Base-by-base conservation (phyloP, 2,329 filamentous ascomycete species). In the Blastomyces gilchristii region DNA sequence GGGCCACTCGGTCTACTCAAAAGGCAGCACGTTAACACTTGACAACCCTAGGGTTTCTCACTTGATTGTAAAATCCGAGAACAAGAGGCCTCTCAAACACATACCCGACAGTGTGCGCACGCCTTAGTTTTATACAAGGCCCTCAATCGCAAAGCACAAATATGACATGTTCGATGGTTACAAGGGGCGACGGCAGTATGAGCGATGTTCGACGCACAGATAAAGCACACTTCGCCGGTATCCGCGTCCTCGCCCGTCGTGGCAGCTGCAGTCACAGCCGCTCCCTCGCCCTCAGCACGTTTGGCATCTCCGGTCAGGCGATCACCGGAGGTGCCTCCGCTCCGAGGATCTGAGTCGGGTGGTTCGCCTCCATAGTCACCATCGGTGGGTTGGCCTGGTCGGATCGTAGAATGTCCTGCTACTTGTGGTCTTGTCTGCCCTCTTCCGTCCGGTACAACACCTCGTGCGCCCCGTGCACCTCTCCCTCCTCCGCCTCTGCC, bases 161-260 rank as follows among this genome's bases (percentile, higher is more conserved):
- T 96, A 77, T 99, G 94, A 74, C 94, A 99, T 58, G 93, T 97
- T 63, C 90, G 85, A 77, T 99, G 94, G 75, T 97, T 97, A 78
- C 94, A 99, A 25, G 94, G 93, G 41, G 92, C 87, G 67, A 99
- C 86, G 11, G 92, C 89, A 69, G 90, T 87, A 78, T 97, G 91
- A 58, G 89, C 85, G 58, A 99, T 87, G 1, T 87, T 85, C 67
- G 92, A 96, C 63, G 94, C 93, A 77, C 94, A 99, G 72, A 99
- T 99, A 77, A 97, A 97, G 83, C 94, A 99, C 65, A 97, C 84
- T 66, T 97, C 91, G 34, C 82, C 87, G 63, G 91, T 88, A 39
- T 80, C 79, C 31, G 82, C 83, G 37, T 83, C 83, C 58, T 83
- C 83, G 2, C 76, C 74, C 18, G 68, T 67, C 43, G 34, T 49